Evolutionary conservation across 2,329 filamentous ascomycete species (phyloP).

Genomic region (Meredithiella fracta): DNA sequence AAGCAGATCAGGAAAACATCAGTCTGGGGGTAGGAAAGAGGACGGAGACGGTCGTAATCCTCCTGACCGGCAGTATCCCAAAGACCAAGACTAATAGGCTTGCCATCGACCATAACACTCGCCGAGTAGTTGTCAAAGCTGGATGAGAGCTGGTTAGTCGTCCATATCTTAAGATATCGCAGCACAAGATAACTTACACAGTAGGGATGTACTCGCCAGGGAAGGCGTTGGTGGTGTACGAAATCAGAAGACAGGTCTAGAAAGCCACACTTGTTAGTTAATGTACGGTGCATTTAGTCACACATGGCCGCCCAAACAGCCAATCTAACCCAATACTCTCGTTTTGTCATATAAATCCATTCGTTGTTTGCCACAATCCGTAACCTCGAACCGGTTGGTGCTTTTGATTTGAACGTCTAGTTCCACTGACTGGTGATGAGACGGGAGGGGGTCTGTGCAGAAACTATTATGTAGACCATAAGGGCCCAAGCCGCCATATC

Average conservation of each 20-base stretch:
- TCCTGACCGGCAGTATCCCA: slow-evolving; percentile 99
- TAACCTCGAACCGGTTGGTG: background rate
- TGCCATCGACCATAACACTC: slow-evolving; percentile 97
- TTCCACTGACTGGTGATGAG: background rate
- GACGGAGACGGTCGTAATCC: slow-evolving; percentile 89
- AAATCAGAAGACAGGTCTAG: slow-evolving; percentile 96
- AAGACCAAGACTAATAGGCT: slow-evolving; percentile 87
- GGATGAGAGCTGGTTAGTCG: slow-evolving; percentile 11
- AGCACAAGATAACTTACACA: slow-evolving; percentile 46
- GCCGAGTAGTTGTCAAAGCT: slow-evolving; percentile 99
- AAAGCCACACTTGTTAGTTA: slow-evolving; percentile 8
- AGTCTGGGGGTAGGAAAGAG: slow-evolving; percentile 93
- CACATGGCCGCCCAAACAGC: background rate
- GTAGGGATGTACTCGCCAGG: slow-evolving; percentile 99
- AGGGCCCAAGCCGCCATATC: background rate
- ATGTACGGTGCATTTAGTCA: background rate
- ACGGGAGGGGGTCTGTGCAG: slow-evolving; percentile 6
- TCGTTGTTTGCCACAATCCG: background rate
- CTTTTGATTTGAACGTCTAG: slow-evolving; percentile 9
- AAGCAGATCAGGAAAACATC: slow-evolving; percentile 98
- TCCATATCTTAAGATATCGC: background rate
- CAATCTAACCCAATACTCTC: background rate
- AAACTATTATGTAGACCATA: background rate
- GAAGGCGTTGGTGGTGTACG: slow-evolving; percentile 98
- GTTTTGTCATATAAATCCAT: background rate